Evolutionary conservation across 495 filamentous ascomycete species (phyloP), one percentile per base, ranked within the genome.

Genomic region (Aspergillus mulundensis): DNA sequence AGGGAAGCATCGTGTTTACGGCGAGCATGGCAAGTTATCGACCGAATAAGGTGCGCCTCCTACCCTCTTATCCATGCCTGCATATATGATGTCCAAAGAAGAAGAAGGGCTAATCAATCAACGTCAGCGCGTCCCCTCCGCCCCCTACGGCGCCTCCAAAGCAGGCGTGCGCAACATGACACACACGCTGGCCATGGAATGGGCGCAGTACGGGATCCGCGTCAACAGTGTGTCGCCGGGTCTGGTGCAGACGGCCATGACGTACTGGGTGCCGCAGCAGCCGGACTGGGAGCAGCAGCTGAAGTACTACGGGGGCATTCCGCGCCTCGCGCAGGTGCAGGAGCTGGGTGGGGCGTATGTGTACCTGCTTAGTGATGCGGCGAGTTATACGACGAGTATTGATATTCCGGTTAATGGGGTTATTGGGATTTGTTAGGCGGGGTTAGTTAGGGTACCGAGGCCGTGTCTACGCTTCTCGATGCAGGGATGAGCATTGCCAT

Each of bases 171-270:
- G 70, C 40, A 70, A 75, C 30, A 66, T 72, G 66, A 64, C 66
- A 19, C 73, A 77, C 43, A 77, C 74, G 0, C 62, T 77, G 2
- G 73, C 75, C 10, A 77, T 77, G 72, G 76, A 78, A 57, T 78
- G 74, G 76, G 73, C 71, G 16, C 63, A 70, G 24, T 64, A 78
- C 53, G 70, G 69, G 20, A 80, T 80, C 51, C 72, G 75, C 2
- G 71, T 77, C 11, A 74, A 75, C 61, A 69, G 63, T 32, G 61
- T 73, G 1, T 71, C 67, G 8, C 72, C 74, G 8, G 74, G 74
- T 0, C 64, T 71, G 19, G 65, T 76, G 1, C 65, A 69, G 3
- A 76, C 72, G 2, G 66, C 61, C 12, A 71, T 71, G 70, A 76
- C 69, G n/a, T 73, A 73, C 28, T 70, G 64, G 57, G 63, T 74